Conservation (phyloP, 2,329 filamentous ascomycete species). For the Fusarium bactridioides region DNA sequence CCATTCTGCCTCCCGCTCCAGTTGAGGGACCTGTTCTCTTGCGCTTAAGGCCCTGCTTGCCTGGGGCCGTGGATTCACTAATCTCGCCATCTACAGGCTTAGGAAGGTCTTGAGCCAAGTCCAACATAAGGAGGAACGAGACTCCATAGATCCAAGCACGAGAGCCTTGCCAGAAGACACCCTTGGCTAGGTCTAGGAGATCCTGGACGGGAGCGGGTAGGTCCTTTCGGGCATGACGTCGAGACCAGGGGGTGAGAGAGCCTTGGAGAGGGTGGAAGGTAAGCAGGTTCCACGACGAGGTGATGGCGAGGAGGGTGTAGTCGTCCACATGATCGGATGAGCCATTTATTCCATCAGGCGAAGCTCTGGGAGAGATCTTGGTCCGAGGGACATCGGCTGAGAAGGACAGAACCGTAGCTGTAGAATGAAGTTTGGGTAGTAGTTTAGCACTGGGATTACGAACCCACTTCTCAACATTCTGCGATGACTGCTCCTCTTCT, state of each 20-base stretch:
- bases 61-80: constrained; percentile 32
- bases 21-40: constrained; percentile 59
- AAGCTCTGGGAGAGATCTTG: constrained; percentile 39
- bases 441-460: constrained; percentile 74
- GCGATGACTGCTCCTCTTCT: constrained; percentile 54
- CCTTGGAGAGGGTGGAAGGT: constrained; percentile 83
- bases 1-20: constrained; percentile 64
- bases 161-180: constrained; percentile 80
- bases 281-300: constrained; percentile 69
- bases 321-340: constrained; percentile 48
- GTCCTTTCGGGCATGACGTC: constrained; percentile 77
- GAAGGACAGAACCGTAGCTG: constrained; percentile 75
- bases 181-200: constrained; percentile 82
- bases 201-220: constrained; percentile 79
- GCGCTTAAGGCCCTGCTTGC: constrained; percentile 57
- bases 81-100: constrained; percentile 43
- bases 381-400: constrained; percentile 55
- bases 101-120: constrained; percentile 76
- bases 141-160: constrained; percentile 89
- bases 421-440: constrained; percentile 72
- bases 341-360: constrained; percentile 35
- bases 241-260: constrained; percentile 83
- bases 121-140: constrained; percentile 91
- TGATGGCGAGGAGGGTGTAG: constrained; percentile 63
- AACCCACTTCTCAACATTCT: constrained; percentile 68